Base-by-base conservation (phyloP, 2,329 filamentous ascomycete genomes). In the Claviceps spartinae region DNA sequence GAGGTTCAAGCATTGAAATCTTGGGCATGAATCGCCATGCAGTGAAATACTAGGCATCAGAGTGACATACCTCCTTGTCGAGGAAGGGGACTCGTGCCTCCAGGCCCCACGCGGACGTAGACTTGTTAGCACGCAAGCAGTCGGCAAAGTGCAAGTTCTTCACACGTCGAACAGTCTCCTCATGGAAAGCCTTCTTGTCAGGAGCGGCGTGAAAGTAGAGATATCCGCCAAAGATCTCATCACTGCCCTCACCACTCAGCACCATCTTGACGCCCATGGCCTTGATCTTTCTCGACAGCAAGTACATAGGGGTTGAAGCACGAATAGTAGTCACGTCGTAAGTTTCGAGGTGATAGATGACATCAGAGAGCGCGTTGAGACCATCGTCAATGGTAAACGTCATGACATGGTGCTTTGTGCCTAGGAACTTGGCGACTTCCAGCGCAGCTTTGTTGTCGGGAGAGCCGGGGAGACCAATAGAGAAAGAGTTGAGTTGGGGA, bases 231-330 rank as follows among this genome's bases (percentile, higher is more conserved):
- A 97, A 97, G 67, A 96, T 96, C 73, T 98, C 93, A 69, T 98
- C 93, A 63, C 86, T 93, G 48, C 93, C 93, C 72, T 98, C 93
- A 56, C 93, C 93, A 63, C 86, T 94, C 56, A 98, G 79, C 53
- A 98, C 93, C 93, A 98, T 98, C 81, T 98, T 98, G 65, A 98
- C 87, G 57, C 93, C 93, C 83, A 96, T 91, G 38, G 90, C 93
- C 78, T 98, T 98, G 77, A 98, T 98, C 78, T 98, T 98, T 67
- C 94, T 84, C 56, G 88, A 93, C 47, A 98, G 79, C 57, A 98
- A 76, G 74, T 96, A 98, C 93, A 98, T 98, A 59, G 93, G 93
- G 11, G 93, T 98, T 11, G 91, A 97, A 52, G 93, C 93, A 65
- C 93, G 89, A 66, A 98, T 97, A 3, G 93, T 98, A 50, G 93